Evolutionary conservation across 2,329 filamentous ascomycete species (phyloP).

Genomic region (Blastomyces parvus): DNA sequence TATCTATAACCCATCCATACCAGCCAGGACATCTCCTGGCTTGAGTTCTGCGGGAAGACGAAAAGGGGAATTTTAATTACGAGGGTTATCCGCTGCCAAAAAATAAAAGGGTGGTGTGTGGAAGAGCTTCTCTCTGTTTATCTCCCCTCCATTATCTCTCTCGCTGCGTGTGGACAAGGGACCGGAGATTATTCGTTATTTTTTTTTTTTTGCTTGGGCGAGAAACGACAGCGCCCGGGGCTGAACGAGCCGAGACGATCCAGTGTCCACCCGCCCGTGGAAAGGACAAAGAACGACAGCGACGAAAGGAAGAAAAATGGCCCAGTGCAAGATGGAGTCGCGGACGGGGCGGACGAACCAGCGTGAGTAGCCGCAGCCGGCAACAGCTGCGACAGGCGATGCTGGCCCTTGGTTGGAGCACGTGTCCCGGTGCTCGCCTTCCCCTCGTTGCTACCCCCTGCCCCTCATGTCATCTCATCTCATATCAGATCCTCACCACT

Average conservation of each 20-base stretch:
- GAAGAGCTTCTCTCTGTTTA: too few species aligned
- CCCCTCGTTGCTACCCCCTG: slow-evolving; percentile 10
- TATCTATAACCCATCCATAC: neutral
- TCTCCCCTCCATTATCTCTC: too few species aligned
- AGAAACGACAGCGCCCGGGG: neutral
- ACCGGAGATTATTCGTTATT: neutral
- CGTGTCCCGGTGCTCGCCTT: slow-evolving; percentile 16
- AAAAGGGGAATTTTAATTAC: neutral
- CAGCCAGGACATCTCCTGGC: neutral
- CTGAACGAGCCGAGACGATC: neutral
- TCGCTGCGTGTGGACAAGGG: neutral
- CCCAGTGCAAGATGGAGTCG: slow-evolving; percentile 39
- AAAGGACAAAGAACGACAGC: neutral
- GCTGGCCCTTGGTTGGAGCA: slow-evolving; percentile 17
- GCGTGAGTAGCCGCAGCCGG: slow-evolving; percentile 30
- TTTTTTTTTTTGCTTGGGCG: neutral
- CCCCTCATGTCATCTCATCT: slow-evolving; percentile 6
- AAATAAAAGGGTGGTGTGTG: neutral
- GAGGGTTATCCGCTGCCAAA: neutral
- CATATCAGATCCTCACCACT: neutral
- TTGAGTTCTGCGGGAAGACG: neutral
- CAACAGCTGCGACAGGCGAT: neutral
- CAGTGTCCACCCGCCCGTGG: too few species aligned
- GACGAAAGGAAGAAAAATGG: slow-evolving; percentile 23
- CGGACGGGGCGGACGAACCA: slow-evolving; percentile 42